Evolutionary conservation across 306 rosid species (phyloP).

Genomic region (Purshia tridentata): DNA sequence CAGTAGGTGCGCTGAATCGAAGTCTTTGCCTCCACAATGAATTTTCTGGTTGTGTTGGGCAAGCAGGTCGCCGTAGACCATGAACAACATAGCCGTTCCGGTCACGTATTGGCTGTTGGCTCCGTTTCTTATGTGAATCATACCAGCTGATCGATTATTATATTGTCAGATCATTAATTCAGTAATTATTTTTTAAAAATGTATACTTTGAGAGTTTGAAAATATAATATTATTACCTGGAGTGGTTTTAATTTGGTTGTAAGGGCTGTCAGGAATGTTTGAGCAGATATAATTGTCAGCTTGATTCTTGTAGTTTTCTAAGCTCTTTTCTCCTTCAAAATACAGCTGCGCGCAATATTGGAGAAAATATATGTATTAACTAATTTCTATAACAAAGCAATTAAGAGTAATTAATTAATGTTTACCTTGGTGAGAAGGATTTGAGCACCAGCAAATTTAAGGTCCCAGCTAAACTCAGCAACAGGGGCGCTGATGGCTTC

Average conservation of each 20-base stretch:
- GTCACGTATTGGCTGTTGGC: constrained; percentile 88
- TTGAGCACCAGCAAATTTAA: constrained; percentile 92
- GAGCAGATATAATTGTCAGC: constrained; percentile 80
- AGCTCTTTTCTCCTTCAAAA: constrained; percentile 48
- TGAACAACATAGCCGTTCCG: constrained; percentile 49
- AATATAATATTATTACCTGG: too few species aligned
- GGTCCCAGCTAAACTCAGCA: constrained; percentile 92
- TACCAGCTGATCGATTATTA: constrained; percentile 24
- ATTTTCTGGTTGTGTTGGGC: constrained; percentile 43
- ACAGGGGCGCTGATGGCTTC: constrained; percentile 66
- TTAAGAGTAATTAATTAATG: too few species aligned
- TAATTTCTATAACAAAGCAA: too few species aligned
- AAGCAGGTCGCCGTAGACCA: constrained; percentile 61
- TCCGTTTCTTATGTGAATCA: constrained; percentile 76
- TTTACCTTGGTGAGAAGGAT: constrained; percentile 59
- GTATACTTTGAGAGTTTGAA: too few species aligned
- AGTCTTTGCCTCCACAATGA: constrained; percentile 45
- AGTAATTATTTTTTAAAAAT: too few species aligned
- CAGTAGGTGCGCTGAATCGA: constrained; percentile 33
- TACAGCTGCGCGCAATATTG: constrained; percentile 42
- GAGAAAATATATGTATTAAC: too few species aligned
- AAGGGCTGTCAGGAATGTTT: constrained; percentile 79
- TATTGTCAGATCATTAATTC: too few species aligned
- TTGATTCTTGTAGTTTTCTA: constrained; percentile 51
- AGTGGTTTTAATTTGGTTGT: constrained; percentile 48